Evolutionary conservation across 2,329 filamentous ascomycete genomes (phyloP), one percentile per base, ranked within the genome.

Genomic region (Trichoderma lentiforme): DNA sequence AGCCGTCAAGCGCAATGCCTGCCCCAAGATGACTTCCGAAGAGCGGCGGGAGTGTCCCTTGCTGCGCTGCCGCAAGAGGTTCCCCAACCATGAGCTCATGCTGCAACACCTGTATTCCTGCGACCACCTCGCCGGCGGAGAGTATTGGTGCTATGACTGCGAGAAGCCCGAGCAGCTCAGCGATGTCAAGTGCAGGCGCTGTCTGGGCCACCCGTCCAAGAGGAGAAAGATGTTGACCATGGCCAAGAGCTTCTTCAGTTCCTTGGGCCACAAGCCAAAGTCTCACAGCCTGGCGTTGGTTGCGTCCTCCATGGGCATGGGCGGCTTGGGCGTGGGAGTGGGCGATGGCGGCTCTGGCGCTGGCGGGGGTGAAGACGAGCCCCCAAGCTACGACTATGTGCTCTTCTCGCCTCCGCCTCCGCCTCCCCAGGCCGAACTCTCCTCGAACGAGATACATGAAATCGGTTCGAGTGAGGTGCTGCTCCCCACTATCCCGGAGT

Each of bases 71-170:
- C 83, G 83, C 58, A 83, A 84, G 74, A 83, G 79, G 9, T 88
- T 88, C 76, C 77, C 81, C 18, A 82, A 84, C 77, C 87, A 89
- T 75, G 86, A 88, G 77, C 73, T 81, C 71, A 87, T 89, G 87
- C 81, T 88, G 64, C 83, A 82, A 75, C 87, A 88, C 73, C 80
- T 89, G 11, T 83, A 85, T 72, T 78, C 78, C 51, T 88, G 86
- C 76, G 80, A 82, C 34, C 81, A 86, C 75, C 82, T 89, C 36
- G 77, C 81, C 30, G 82, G 82, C 4, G 85, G 86, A 71, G 85
- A 88, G 80, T 89, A 88, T 74, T 84, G 86, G 81, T 89, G 87
- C 76, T 88, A 86, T 76, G 84, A 88, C 47, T 87, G 87, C 76
- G 84, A 81, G 76, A 83, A 82, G 75, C 80, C 85, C 71, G 87